Conservation (phyloP, 2,329 filamentous ascomycete genomes). For the Epichloe aotearoae region DNA sequence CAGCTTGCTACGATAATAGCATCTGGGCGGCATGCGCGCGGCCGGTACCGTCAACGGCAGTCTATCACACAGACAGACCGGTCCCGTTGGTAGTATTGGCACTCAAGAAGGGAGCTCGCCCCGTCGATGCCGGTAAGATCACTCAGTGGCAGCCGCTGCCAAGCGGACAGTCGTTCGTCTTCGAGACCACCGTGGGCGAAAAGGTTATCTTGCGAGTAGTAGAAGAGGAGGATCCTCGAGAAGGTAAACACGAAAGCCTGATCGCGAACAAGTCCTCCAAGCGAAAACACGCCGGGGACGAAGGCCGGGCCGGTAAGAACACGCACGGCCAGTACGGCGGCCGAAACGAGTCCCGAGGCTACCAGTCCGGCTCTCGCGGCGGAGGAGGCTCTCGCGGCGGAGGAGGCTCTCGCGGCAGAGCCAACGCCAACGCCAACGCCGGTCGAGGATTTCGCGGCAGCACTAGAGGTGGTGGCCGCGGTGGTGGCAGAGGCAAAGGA, state of each 20-base stretch:
- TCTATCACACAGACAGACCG: constrained; percentile 66
- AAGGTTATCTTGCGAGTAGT: constrained; percentile 77
- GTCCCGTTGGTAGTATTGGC: constrained; percentile 74
- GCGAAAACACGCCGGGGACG: constrained; percentile 42
- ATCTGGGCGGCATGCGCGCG: constrained; percentile 78
- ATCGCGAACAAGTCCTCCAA: constrained; percentile 48
- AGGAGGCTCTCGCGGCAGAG: constrained; percentile 20
- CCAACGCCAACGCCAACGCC: constrained; percentile 15
- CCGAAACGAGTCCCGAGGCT: constrained; percentile 27
- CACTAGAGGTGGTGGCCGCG: constrained; percentile 26
- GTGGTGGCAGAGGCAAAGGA: constrained; percentile 30
- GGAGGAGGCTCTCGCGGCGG: constrained; percentile 22
- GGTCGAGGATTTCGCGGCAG: constrained; percentile 25
- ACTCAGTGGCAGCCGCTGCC: constrained; percentile 70
- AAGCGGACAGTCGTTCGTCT: constrained; percentile 55
- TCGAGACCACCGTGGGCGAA: constrained; percentile 77
- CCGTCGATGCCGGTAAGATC: constrained; percentile 70
- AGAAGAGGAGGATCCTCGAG: constrained; percentile 52
- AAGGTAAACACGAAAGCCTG: constrained; percentile 50
- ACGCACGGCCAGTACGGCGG: constrained; percentile 21
- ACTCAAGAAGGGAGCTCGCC: constrained; percentile 59
- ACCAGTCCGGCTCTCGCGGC: constrained; percentile 23
- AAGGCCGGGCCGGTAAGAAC: constrained; percentile 23
- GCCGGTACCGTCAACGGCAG: constrained; percentile 54
- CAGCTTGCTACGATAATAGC: constrained; percentile 61